Percentiles rank a stretch among this genome's conserved stretches.
phyloP scores from a whole-genome alignment of 371 early-diverging fungal genomes.

The Mucor mucedo region DNA sequence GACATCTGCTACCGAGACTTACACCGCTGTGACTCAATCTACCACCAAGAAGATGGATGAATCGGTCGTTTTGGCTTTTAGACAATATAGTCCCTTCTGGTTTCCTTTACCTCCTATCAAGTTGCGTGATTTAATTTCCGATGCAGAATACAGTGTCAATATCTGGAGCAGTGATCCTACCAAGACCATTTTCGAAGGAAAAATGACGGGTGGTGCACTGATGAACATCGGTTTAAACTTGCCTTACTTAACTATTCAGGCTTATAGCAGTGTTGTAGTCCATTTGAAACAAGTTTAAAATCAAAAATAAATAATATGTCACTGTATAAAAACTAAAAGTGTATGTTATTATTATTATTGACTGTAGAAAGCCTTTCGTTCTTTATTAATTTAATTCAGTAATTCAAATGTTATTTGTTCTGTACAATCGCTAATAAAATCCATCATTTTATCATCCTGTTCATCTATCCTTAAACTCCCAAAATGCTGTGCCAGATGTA shows the following conservation, averaged over 20 bases:
- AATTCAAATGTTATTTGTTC: slow-evolving; percentile 6
- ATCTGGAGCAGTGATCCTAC: slow-evolving; percentile 34
- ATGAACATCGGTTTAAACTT: slow-evolving; percentile 35
- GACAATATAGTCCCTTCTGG: slow-evolving; percentile 38
- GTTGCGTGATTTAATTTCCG: slow-evolving; percentile 22
- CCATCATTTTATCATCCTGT: slow-evolving; percentile 6
- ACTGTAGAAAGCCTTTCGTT: no score
- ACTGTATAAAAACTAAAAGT: no score
- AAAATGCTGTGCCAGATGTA: slow-evolving; percentile 32
- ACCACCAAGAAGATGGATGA: slow-evolving; percentile 16
- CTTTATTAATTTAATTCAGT: neutral
- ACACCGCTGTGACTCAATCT: slow-evolving; percentile 31
- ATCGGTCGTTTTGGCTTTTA: slow-evolving; percentile 41
- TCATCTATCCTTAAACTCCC: slow-evolving; percentile 36
- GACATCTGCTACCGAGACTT: neutral
- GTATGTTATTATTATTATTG: no score
- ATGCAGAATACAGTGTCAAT: slow-evolving; percentile 19
- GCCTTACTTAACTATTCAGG: slow-evolving; percentile 24
- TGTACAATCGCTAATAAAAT: slow-evolving; percentile 11
- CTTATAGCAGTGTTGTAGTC: slow-evolving; percentile 34
- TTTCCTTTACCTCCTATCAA: slow-evolving; percentile 32
- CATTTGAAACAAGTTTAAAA: slow-evolving; percentile 10
- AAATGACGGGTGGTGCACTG: slow-evolving; percentile 33
- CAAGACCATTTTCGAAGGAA: slow-evolving; percentile 17
- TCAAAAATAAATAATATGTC: neutral